These are phyloP conservation scores for Ceratobasidium sp. DNA, from an alignment of 1,284 basidiomycete species.

Conservation along the genomic window DNA sequence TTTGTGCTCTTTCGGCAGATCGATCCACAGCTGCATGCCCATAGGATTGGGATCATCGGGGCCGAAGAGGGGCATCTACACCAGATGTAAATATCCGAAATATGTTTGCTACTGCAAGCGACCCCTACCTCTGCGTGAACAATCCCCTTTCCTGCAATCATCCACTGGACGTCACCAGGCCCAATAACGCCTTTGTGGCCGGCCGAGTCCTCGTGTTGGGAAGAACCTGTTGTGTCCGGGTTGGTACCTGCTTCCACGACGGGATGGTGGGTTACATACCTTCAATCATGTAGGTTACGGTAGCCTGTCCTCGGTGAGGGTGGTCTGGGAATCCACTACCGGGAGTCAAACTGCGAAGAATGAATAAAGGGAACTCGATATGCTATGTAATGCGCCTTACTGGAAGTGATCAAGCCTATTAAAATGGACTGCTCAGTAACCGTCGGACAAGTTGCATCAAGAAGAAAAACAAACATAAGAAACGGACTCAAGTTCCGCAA, in stretches of 20 bases:
- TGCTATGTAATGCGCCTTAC: slow-evolving; percentile 65
- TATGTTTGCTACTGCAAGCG: background rate
- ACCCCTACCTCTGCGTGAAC: slow-evolving; percentile 70
- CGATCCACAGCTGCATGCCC: slow-evolving; percentile 93
- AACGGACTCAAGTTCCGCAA: slow-evolving; percentile 89
- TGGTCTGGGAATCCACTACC: slow-evolving; percentile 70
- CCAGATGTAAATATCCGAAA: slow-evolving; percentile 4
- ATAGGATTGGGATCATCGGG: slow-evolving; percentile 69
- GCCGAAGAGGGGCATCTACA: slow-evolving; percentile 78
- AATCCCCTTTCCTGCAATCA: slow-evolving; percentile 75
- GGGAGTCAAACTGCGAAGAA: slow-evolving; percentile 56
- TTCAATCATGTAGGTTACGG: slow-evolving; percentile 87
- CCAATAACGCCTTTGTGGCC: slow-evolving; percentile 77
- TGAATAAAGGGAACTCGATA: slow-evolving; percentile 47
- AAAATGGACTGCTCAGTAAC: background rate
- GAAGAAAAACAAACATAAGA: slow-evolving; percentile 64
- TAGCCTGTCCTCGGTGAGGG: slow-evolving; percentile 87
- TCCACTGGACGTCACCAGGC: slow-evolving; percentile 92
- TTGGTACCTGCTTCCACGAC: background rate
- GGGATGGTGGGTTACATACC: slow-evolving; percentile 54
- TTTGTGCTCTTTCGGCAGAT: slow-evolving; percentile 86
- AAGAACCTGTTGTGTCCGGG: slow-evolving; percentile 53
- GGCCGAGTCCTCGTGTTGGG: slow-evolving; percentile 89
- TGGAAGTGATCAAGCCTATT: slow-evolving; percentile 73
- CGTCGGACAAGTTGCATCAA: background rate